Evolutionary conservation across 495 filamentous ascomycete species (phyloP).

Genomic region (Talaromyces ruber): DNA sequence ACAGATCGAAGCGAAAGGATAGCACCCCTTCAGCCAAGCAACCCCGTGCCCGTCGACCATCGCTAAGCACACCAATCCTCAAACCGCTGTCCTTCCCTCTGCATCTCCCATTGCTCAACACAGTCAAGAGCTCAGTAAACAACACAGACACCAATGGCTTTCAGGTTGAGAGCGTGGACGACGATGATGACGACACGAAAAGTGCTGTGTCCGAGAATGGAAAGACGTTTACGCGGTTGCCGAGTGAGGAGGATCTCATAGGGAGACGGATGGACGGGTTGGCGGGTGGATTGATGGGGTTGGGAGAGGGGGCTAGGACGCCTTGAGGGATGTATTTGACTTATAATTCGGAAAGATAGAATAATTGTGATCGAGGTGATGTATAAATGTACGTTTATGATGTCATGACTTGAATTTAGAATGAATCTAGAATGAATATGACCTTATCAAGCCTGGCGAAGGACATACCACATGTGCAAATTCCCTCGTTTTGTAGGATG

Average conservation of each 20-base stretch:
- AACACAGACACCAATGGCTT: neutral
- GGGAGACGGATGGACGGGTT: constrained; percentile 79
- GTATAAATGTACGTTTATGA: neutral
- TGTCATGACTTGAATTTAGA: neutral
- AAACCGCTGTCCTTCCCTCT: neutral
- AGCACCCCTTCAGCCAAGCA: neutral
- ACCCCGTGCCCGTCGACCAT: neutral
- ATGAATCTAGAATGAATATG: no score
- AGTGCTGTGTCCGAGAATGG: neutral
- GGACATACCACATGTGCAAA: no score
- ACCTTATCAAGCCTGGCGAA: no score
- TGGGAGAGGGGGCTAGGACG: constrained; percentile 37
- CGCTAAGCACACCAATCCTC: neutral
- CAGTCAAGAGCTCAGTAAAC: neutral
- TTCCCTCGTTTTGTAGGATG: no score
- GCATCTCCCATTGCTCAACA: neutral
- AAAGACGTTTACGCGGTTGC: constrained; percentile 53
- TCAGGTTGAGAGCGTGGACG: neutral
- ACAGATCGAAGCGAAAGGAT: neutral
- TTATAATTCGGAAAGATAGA: no score
- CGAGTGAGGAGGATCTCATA: constrained; percentile 77
- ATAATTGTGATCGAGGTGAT: neutral
- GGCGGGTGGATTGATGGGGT: constrained; percentile 67
- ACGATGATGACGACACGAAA: neutral
- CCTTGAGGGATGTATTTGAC: constrained; percentile 11